Base-by-base conservation (phyloP, 768 basidiomycete genomes). In the Glaciozyma martinii region DNA sequence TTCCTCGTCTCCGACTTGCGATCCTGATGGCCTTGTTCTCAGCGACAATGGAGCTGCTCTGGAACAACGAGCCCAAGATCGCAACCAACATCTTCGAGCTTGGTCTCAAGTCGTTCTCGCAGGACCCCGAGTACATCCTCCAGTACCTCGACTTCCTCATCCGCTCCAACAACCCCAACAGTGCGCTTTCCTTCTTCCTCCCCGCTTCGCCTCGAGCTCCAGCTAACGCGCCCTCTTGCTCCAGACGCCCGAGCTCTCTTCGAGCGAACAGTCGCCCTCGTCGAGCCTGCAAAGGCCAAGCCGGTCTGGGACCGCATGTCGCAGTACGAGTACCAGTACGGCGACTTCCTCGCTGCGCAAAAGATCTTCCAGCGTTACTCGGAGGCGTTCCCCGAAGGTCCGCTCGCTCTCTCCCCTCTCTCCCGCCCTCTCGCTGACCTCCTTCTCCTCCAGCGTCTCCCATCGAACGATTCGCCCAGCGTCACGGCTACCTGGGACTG, bases 291-390 rank as follows among this genome's bases (percentile, higher is more conserved):
- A 12, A 83, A 84, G 49, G 89, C 90, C 21, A 81, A 88, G 43
- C 86, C 88, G 0, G 81, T 98, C 23, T 99, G 93, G 93, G 91
- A 95, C 74, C 84, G 89, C 52, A 98, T 93, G 95, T 86, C 91
- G 6, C 82, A 87, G 61, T 94, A 94, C 78, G 90, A 95, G 76
- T 97, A 92, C 77, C 86, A 89, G 72, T 97, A 88, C 73, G 90
- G 90, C n/a, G 90, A 93, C 76, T 80, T 93, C 43, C 85, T 88
- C 50, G 87, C 89, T 2, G 84, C 89, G 3, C 85, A 88, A 71
- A 90, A 93, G 76, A 82, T 97, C 55, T 92, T 95, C 76, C 85
- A 85, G 66, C 84, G 95, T 12, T 88, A 97, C 71, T 80, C 86
- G 1, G 93, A 97, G 65, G 84, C 85, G 1, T 97, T 90, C 76